Base-by-base conservation (phyloP, 805 yeast species). In the Kuraishia hungarica region DNA sequence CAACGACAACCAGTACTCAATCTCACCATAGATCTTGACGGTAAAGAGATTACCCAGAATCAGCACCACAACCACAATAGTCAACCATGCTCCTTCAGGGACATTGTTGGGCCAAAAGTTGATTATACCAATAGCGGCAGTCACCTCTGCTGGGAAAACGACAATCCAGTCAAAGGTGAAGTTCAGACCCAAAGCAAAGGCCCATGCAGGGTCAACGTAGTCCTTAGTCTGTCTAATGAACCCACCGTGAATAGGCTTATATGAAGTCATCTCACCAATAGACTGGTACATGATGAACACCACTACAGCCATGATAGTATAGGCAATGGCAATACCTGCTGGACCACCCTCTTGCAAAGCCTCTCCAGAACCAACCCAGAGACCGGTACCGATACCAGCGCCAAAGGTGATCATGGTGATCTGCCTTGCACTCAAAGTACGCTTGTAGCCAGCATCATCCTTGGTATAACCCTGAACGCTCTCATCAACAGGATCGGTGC, bases 311-410 rank as follows among this genome's bases (percentile, higher is more conserved):
- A 83, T 79, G 55, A 84, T 63, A 2, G 76, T 72, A 67, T 81
- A 83, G 8, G 85, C 87, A 46, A 84, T 74, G 11, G 83, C 72
- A 43, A 78, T 62, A 50, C 73, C 77, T 39, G 71, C 78, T 24
- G 82, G 81, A 52, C 82, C 82, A 57, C 77, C 79, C 26, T 65
- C 59, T 24, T 65, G 63, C 48, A 79, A 61, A 3, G 80, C 75
- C 58, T 75, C 67, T 59, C 83, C 87, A 52, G 78, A 72, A 61
- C 86, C 86, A 53, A 82, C 82, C 59, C 79, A 70, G 53, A 84
- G 71, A 62, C 89, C 89, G 5, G 94, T 85, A 64, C 96, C 97
- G 57, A 89, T 85, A 53, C 93, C 86, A 54, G 94, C 91, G 56
- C 94, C 94, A 55, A 89, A 75, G 47, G 96, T 90, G 63, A 89